Base-by-base conservation (phyloP, 108 stramenopile genomes). In the Fragilaria crotonensis region DNA sequence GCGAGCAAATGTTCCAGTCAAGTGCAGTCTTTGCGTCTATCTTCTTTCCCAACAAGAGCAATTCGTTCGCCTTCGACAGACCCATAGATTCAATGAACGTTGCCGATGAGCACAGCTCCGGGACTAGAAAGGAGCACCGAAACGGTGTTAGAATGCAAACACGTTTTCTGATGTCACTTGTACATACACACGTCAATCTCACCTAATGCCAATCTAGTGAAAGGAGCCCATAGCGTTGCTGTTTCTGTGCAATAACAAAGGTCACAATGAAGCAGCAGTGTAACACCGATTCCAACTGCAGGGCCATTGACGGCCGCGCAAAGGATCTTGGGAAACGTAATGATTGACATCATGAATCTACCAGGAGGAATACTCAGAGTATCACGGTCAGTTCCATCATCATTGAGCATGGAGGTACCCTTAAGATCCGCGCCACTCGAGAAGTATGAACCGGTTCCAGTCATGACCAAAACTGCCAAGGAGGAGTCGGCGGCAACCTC, bases 221-320 rank as follows among this genome's bases (percentile, higher is more conserved):
- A 84, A 45, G 83, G 83, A 14, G 77, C 73, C 70, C 75, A 75
- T 51, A 80, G 76, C n/a, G 74, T 72, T 5, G 83, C 73, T 26
- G 23, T 59, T 0, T 59, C 31, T 2, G 73, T 59, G 33, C 59
- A 65, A 52, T 69, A 75, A 17, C 67, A 69, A 33, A 74, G 45
- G 61, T 84, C 83, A 29, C 71, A 75, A 52, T 78, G 73, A 33
- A 64, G 50, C 33, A 79, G 56, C 19, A 69, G 45, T 21, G 83
- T 84, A 18, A 70, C 72, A 5, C 68, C 71, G 54, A 79, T 79
- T 25, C 83, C 83, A 11, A 84, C 64, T 0, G 79, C 83, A 27
- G 83, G 83, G 25, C 83, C 83, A 59, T 84, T 73, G 11, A 77
- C 83, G 5, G 83, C 83, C 4, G 76, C 70, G 11, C 63, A 66